These are phyloP conservation scores for Rosa hybrid DNA, from an alignment of 331 rosid genomes.

Conservation along the genomic window DNA sequence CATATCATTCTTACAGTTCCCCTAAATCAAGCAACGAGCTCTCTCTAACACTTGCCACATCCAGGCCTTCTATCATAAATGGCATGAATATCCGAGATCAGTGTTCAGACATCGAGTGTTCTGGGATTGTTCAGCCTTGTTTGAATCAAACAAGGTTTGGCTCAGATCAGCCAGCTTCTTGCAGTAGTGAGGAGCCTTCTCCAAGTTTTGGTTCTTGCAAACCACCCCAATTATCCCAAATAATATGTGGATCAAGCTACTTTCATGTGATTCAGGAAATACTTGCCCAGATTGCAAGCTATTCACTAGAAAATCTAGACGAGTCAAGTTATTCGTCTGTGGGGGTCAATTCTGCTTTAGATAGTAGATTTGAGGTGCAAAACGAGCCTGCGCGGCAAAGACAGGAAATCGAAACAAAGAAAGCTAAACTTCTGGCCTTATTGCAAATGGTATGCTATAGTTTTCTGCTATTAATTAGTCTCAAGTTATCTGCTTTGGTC, in stretches of 20 bases:
- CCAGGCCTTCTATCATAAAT: constrained; percentile 28
- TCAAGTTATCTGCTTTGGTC: constrained; percentile 12
- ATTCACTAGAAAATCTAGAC: constrained; percentile 52
- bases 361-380: constrained; percentile 27
- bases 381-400: constrained; percentile 40
- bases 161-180: constrained; percentile 38
- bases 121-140: constrained; percentile 39
- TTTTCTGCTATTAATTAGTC: constrained; percentile 10
- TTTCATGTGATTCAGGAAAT: constrained; percentile 62
- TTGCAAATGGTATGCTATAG: constrained; percentile 60
- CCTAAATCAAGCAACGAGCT: constrained; percentile 54
- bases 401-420: constrained; percentile 50
- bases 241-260: constrained; percentile 58
- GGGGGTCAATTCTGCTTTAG: constrained; percentile 24
- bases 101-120: constrained; percentile 39
- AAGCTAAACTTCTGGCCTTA: constrained; percentile 62
- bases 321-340: constrained; percentile 37
- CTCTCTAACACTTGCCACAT: constrained; percentile 63
- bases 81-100: constrained; percentile 41
- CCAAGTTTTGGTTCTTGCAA: constrained; percentile 31
- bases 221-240: constrained; percentile 37
- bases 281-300: constrained; percentile 61
- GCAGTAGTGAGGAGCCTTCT: constrained; percentile 42
- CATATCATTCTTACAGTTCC: constrained; percentile 33
- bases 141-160: constrained; percentile 43